A percentile compares a stretch with the other conserved stretches of the same genome.
These are phyloP conservation scores for Cystofilobasidium macerans DNA, from an alignment of 768 basidiomycete species.

Conservation along the genomic window DNA sequence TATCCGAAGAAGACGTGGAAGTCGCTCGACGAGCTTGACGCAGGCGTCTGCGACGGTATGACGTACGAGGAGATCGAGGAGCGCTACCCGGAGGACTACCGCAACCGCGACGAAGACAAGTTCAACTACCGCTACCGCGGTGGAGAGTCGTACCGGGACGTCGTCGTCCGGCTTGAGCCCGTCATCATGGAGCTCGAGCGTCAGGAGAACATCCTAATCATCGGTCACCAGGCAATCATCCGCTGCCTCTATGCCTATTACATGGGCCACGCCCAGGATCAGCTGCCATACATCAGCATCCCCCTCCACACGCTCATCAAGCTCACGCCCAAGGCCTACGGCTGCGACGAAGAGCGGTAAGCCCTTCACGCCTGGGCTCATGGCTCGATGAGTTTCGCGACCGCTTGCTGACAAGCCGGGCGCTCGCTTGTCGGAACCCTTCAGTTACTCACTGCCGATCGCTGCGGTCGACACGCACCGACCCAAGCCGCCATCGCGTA, in stretches of 20 bases:
- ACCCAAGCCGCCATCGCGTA: conserved; percentile 13
- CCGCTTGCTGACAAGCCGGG: background rate
- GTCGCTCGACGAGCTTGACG: conserved; percentile 92
- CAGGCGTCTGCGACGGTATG: conserved; percentile 99
- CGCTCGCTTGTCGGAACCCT: background rate
- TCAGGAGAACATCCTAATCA: conserved; percentile 91
- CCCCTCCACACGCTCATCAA: conserved; percentile 96
- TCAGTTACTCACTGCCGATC: conserved; percentile 77
- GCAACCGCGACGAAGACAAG: conserved; percentile 96
- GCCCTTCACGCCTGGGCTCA: conserved; percentile 10
- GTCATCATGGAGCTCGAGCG: conserved; percentile 99
- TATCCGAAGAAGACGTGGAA: conserved; percentile 97
- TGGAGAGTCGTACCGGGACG: conserved; percentile 96
- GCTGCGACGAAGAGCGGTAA: conserved; percentile 91
- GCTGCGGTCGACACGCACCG: conserved; percentile 64
- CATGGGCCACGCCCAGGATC: conserved; percentile 66
- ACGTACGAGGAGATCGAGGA: conserved; percentile 98
- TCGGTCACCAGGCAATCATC: conserved; percentile 63
- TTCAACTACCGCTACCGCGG: conserved; percentile 96
- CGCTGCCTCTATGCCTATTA: conserved; percentile 72
- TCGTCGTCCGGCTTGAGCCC: conserved; percentile 86
- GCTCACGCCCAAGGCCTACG: conserved; percentile 54
- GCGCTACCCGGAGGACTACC: conserved; percentile 94
- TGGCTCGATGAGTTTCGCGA: background rate
- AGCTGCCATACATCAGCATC: conserved; percentile 95